Evolutionary conservation across 495 filamentous ascomycete species (phyloP).

Genomic region (Parathielavia hyrcaniae): DNA sequence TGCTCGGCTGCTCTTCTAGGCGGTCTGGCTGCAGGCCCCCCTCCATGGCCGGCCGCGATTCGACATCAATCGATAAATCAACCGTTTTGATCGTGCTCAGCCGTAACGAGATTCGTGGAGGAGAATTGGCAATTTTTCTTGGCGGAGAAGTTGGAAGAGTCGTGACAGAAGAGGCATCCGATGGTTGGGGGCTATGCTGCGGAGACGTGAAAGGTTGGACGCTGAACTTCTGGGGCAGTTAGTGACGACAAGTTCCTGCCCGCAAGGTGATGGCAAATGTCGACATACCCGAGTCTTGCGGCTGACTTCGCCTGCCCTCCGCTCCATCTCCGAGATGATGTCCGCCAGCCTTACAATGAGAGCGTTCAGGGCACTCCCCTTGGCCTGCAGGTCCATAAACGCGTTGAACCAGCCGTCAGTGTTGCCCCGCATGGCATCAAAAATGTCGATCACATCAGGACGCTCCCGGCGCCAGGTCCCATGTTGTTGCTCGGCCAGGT

Average conservation of each 20-base stretch:
- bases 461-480: constrained; percentile 49
- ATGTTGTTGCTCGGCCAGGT: constrained; percentile 58
- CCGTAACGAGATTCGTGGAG: constrained; percentile 31
- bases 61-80: constrained; percentile 18
- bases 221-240: constrained; percentile 24
- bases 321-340: constrained; percentile 72
- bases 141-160: constrained; percentile 27
- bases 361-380: constrained; percentile 53
- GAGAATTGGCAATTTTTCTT: constrained; percentile 24
- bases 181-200: constrained; percentile 25
- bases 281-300: constrained; percentile 49
- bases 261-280: neutral
- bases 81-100: constrained; percentile 26
- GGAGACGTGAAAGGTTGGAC: constrained; percentile 24
- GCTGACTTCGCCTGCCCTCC: constrained; percentile 66
- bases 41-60: neutral
- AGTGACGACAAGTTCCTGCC: neutral
- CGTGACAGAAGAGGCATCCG: constrained; percentile 26
- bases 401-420: constrained; percentile 78
- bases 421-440: constrained; percentile 75
- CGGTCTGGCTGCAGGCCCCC: neutral
- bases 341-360: constrained; percentile 57
- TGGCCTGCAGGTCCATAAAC: constrained; percentile 62
- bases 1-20: neutral
- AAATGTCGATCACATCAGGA: constrained; percentile 56